Conservation (phyloP, 2,329 filamentous ascomycete genomes). For the Fusarium lyarnte region DNA sequence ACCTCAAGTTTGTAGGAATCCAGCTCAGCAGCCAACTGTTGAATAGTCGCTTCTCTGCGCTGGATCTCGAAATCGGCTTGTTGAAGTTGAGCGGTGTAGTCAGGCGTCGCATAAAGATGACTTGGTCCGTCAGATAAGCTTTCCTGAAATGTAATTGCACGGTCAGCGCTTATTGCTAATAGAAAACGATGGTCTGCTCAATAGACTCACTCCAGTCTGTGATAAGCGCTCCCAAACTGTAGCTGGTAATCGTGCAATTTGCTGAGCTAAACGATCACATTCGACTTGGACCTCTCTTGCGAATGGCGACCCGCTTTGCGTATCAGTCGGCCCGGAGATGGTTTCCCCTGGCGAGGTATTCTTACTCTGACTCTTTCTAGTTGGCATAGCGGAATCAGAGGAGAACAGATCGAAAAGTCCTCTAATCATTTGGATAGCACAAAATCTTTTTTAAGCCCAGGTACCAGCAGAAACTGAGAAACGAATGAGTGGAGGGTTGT, state of each 20-base stretch:
- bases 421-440: neutral
- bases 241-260: neutral
- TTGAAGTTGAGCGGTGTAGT: neutral
- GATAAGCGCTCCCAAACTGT: neutral
- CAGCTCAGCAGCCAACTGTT: neutral
- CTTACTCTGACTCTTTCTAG: neutral
- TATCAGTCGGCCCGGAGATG: neutral
- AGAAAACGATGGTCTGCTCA: neutral
- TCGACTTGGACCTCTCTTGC: neutral
- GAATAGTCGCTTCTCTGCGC: neutral
- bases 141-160: neutral
- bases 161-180: neutral
- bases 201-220: neutral
- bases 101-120: neutral
- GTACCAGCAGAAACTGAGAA: neutral
- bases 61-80: neutral
- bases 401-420: neutral
- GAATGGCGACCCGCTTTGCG: neutral
- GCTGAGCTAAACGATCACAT: neutral
- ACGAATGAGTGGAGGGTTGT: neutral
- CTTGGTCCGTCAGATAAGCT: neutral
- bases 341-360: neutral
- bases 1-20: neutral
- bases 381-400: neutral
- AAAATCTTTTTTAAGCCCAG: neutral